Evolutionary conservation across 1,284 basidiomycete species (phyloP).

Genomic region (Sphaerobolus stellatus): DNA sequence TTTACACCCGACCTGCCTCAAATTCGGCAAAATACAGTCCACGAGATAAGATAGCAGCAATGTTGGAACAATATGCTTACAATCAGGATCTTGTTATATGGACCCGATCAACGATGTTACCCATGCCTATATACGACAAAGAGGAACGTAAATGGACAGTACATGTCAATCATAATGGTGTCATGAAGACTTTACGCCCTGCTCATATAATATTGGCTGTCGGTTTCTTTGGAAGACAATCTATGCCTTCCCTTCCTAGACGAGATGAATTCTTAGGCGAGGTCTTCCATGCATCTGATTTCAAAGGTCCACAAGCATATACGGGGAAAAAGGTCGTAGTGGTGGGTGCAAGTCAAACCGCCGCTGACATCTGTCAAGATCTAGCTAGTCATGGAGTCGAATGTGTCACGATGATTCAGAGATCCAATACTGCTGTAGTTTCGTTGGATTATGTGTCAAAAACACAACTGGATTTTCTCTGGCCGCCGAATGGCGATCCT

Average conservation of each 20-base stretch:
- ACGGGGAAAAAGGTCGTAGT: conserved; percentile 37
- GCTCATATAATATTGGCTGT: conserved; percentile 39
- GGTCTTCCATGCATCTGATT: conserved; percentile 31
- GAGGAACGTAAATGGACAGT: conserved; percentile 32
- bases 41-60: conserved; percentile 38
- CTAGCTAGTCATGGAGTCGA: conserved; percentile 29
- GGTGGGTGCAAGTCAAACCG: conserved; percentile 40
- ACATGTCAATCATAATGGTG: conserved; percentile 27
- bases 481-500: conserved; percentile 41
- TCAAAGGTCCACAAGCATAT: conserved; percentile 28
- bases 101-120: conserved; percentile 30
- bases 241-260: conserved; percentile 29
- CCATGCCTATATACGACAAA: conserved; percentile 30
- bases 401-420: conserved; percentile 40
- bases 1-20: conserved; percentile 39
- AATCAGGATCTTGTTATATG: conserved; percentile 39
- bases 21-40: conserved; percentile 40
- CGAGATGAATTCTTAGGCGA: conserved; percentile 30
- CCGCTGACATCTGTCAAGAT: conserved; percentile 38
- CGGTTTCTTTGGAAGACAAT: conserved; percentile 34
- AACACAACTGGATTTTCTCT: conserved; percentile 25
- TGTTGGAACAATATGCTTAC: conserved; percentile 38
- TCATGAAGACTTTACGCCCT: conserved; percentile 29
- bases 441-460: conserved; percentile 19
- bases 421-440: conserved; percentile 39